phyloP scores from a whole-genome alignment of 2,329 filamentous ascomycete species.

The Curvularia lunata region DNA sequence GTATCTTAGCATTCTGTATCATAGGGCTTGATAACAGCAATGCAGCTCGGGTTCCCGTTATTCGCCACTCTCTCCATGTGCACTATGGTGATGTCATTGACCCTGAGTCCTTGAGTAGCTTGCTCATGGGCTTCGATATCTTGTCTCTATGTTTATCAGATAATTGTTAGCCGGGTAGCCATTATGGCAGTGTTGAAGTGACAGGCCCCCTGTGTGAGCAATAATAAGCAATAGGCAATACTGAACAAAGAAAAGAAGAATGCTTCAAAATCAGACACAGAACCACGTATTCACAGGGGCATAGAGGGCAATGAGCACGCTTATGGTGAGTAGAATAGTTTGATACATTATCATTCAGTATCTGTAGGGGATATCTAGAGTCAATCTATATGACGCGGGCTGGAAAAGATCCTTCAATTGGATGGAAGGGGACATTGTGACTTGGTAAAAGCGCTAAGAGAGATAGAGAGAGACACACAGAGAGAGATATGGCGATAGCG shows the following conservation, averaged over 20 bases:
- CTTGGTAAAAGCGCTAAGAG: not conserved
- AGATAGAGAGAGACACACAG: not conserved
- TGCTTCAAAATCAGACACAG: not conserved
- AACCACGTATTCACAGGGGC: not conserved
- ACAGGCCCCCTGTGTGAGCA: not conserved
- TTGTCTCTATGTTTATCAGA: not conserved
- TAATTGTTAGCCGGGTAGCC: not conserved
- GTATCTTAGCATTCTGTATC: slow-evolving; percentile 36
- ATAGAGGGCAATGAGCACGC: not conserved
- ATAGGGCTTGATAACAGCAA: slow-evolving; percentile 39
- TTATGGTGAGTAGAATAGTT: not conserved
- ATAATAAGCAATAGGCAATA: not conserved
- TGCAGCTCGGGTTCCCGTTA: slow-evolving; percentile 33
- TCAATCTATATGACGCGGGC: slow-evolving; percentile 9
- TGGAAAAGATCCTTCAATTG: slow-evolving; percentile 3
- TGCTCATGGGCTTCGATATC: not conserved
- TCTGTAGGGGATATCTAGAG: slow-evolving; percentile 13
- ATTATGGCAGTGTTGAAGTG: not conserved
- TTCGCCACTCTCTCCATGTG: not conserved
- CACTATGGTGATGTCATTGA: slow-evolving; percentile 15
- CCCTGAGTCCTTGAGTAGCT: not conserved
- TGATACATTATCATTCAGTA: slow-evolving; percentile 18
- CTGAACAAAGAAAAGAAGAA: not conserved
- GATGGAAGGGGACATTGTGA: slow-evolving; percentile 6
- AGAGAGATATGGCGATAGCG: too few relatives aligned